These are phyloP conservation scores for Jamesozyma hellenica DNA, from an alignment of 805 yeast species.

Conservation along the genomic window DNA sequence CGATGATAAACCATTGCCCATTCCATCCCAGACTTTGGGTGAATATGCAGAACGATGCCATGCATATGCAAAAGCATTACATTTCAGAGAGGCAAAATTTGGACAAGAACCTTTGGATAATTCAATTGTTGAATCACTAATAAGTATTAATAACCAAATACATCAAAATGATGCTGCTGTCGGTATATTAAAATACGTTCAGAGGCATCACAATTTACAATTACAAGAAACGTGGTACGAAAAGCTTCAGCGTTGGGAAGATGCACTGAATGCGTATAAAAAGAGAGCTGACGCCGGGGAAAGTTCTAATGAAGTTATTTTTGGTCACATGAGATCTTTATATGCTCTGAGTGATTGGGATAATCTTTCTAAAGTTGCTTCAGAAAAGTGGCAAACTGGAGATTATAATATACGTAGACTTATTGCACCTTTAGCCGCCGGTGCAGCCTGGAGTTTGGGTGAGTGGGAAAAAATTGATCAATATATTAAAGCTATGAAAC, in stretches of 20 bases:
- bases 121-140: constrained; percentile 80
- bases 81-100: constrained; percentile 88
- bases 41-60: constrained; percentile 89
- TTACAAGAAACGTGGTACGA: constrained; percentile 95
- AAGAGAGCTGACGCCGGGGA: constrained; percentile 47
- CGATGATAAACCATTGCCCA: constrained; percentile 86
- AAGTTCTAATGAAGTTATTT: constrained; percentile 69
- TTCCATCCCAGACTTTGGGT: constrained; percentile 75
- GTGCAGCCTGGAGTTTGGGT: constrained; percentile 95
- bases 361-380: constrained; percentile 71
- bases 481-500: constrained; percentile 79
- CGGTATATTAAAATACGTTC: constrained; percentile 88
- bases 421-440: constrained; percentile 93
- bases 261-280: constrained; percentile 79
- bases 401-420: constrained; percentile 61
- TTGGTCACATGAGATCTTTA: constrained; percentile 94
- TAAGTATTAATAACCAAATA: constrained; percentile 81
- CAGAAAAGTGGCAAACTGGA: constrained; percentile 69
- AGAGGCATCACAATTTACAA: constrained; percentile 75
- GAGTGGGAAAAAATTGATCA: constrained; percentile 94
- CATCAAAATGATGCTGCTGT: constrained; percentile 96
- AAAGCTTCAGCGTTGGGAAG: constrained; percentile 93
- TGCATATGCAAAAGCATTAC: constrained; percentile 92
- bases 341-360: constrained; percentile 98
- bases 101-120: constrained; percentile 79